Evolutionary conservation across 2,329 filamentous ascomycete genomes (phyloP).

Genomic region (Aureobasidium subglaciale): DNA sequence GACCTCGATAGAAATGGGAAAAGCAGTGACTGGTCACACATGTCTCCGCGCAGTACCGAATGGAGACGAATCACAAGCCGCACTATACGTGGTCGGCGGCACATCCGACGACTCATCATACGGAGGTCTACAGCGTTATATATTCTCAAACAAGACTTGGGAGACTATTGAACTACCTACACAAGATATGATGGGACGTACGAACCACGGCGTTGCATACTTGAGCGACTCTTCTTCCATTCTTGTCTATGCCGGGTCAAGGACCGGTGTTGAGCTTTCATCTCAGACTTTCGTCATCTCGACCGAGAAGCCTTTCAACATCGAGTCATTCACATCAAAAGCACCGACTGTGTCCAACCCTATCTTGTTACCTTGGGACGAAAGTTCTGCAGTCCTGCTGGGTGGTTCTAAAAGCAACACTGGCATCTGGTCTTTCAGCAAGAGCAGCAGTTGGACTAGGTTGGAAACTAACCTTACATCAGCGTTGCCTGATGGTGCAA

Average conservation of each 20-base stretch:
- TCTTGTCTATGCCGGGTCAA: slow-evolving; percentile 71
- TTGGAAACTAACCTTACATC: slow-evolving; percentile 57
- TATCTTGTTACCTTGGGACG: slow-evolving; percentile 67
- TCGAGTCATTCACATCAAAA: slow-evolving; percentile 52
- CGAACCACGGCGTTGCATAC: slow-evolving; percentile 70
- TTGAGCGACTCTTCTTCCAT: slow-evolving; percentile 64
- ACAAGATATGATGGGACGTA: slow-evolving; percentile 58
- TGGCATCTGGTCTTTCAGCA: slow-evolving; percentile 65
- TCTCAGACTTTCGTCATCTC: slow-evolving; percentile 69
- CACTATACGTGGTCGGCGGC: slow-evolving; percentile 77
- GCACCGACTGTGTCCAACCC: slow-evolving; percentile 61
- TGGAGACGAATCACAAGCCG: slow-evolving; percentile 51
- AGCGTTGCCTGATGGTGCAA: slow-evolving; percentile 24
- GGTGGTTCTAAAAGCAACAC: slow-evolving; percentile 63
- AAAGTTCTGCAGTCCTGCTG: slow-evolving; percentile 63
- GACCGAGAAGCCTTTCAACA: slow-evolving; percentile 56
- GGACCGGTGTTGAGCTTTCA: slow-evolving; percentile 54
- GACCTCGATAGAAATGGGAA: slow-evolving; percentile 58
- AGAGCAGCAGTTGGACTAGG: slow-evolving; percentile 56
- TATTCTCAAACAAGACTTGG: slow-evolving; percentile 52
- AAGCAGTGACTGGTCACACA: slow-evolving; percentile 64
- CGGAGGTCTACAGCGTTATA: slow-evolving; percentile 66
- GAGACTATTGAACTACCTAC: slow-evolving; percentile 45
- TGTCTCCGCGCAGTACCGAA: slow-evolving; percentile 65
- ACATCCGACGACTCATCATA: slow-evolving; percentile 52